Conservation (phyloP, 2,329 filamentous ascomycete species). For the Didymella segeticola region DNA sequence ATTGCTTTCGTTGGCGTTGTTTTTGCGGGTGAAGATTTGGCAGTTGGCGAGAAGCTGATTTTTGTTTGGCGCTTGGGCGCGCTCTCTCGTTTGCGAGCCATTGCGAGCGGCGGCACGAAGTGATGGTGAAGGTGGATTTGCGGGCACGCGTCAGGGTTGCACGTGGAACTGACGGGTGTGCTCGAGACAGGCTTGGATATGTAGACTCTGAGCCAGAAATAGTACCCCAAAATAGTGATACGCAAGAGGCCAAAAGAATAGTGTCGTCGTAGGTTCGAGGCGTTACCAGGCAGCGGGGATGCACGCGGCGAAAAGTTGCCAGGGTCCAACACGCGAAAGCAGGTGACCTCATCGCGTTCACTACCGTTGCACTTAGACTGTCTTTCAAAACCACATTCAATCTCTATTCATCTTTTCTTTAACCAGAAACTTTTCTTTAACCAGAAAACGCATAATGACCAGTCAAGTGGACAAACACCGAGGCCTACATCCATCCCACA, state of each 20-base stretch:
- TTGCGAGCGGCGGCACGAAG: conserved; percentile 2
- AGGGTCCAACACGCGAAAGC: conserved; percentile 17
- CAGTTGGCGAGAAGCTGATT: conserved; percentile 52
- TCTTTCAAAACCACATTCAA: no score
- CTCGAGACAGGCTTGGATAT: no score
- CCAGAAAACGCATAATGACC: no score
- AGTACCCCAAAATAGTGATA: neutral
- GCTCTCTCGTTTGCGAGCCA: conserved; percentile 34
- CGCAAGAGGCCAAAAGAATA: neutral
- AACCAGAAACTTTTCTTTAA: no score
- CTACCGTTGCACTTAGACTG: no score
- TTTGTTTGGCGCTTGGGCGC: conserved; percentile 49
- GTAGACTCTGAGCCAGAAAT: neutral
- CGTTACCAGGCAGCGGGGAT: neutral
- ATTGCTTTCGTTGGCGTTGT: conserved; percentile 19
- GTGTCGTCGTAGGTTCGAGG: neutral
- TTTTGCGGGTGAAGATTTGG: conserved; percentile 49
- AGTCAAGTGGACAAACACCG: no score
- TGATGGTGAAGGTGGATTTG: neutral
- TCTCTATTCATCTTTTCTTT: no score
- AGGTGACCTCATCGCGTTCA: conserved; percentile 12
- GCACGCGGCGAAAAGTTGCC: conserved; percentile 5
- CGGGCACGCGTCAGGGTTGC: neutral
- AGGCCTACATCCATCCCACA: no score
- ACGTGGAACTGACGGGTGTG: neutral